Evolutionary conservation across 768 basidiomycete species (phyloP).

Genomic region (Mycena venus): DNA sequence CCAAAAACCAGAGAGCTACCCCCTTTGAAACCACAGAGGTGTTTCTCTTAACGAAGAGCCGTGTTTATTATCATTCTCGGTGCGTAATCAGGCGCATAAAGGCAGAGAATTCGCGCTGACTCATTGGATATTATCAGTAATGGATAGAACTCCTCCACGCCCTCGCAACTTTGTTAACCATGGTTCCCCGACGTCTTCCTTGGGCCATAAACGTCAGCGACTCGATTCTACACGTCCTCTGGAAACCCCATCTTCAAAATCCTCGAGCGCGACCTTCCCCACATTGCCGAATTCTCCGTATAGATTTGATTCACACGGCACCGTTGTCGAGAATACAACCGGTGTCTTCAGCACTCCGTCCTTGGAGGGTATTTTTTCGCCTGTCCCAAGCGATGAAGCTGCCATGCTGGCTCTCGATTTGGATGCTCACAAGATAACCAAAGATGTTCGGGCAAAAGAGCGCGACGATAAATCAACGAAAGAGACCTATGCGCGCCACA

Average conservation of each 20-base stretch:
- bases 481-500: not conserved
- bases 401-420: slow-evolving; percentile 1
- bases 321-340: not conserved
- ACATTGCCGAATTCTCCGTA: not conserved
- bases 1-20: too few relatives aligned
- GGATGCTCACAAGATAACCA: too few relatives aligned
- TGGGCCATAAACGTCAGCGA: not conserved
- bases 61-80: too few relatives aligned
- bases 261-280: not conserved
- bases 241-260: not conserved
- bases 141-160: too few relatives aligned
- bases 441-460: too few relatives aligned
- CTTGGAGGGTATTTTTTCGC: not conserved
- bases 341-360: not conserved
- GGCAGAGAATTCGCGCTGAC: too few relatives aligned
- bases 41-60: too few relatives aligned
- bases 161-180: too few relatives aligned
- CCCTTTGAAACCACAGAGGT: too few relatives aligned
- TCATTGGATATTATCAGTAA: too few relatives aligned
- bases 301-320: not conserved
- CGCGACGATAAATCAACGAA: not conserved
- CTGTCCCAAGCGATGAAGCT: not conserved
- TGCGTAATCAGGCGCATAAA: too few relatives aligned
- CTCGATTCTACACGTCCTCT: not conserved
- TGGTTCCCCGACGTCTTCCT: too few relatives aligned